phyloP scores from a whole-genome alignment of 495 filamentous ascomycete species.

The Annulohypoxylon nitens region DNA sequence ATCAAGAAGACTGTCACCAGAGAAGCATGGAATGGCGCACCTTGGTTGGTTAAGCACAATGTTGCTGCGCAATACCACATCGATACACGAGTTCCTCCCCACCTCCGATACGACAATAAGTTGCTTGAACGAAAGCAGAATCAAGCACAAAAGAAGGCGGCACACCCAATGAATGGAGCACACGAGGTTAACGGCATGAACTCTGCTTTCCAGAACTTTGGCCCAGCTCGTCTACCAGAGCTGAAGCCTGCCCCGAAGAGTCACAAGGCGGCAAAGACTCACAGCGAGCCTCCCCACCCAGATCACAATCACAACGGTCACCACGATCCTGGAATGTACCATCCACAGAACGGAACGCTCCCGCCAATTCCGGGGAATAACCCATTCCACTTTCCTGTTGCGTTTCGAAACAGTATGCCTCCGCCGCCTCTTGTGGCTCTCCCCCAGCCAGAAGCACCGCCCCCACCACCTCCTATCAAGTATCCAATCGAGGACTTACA shows the following conservation, averaged over 20 bases:
- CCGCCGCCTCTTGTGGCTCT: constrained; percentile 45
- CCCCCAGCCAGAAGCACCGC: constrained; percentile 57
- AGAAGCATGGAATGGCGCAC: constrained; percentile 93
- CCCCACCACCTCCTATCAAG: constrained; percentile 83
- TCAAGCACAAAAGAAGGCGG: constrained; percentile 75
- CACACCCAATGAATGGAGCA: constrained; percentile 51
- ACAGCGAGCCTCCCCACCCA: constrained; percentile 33
- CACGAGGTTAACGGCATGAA: constrained; percentile 59
- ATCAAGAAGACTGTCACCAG: constrained; percentile 93
- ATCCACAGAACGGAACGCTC: constrained; percentile 52
- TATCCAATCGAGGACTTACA: constrained; percentile 97
- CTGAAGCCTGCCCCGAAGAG: constrained; percentile 85
- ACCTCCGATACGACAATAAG: constrained; percentile 83
- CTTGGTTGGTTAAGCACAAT: constrained; percentile 92
- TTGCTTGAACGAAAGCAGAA: constrained; percentile 79
- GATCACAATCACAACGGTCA: constrained; percentile 52
- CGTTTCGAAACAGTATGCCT: constrained; percentile 55
- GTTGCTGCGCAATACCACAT: constrained; percentile 89
- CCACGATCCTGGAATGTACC: constrained; percentile 54
- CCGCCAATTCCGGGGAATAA: constrained; percentile 56
- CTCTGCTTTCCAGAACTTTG: constrained; percentile 57
- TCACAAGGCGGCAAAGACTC: constrained; percentile 71
- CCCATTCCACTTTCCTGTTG: constrained; percentile 58
- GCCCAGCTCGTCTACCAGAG: constrained; percentile 71
- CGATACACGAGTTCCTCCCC: constrained; percentile 82